These are phyloP conservation scores for Mycena filopes DNA, from an alignment of 768 basidiomycete species.

Conservation along the genomic window DNA sequence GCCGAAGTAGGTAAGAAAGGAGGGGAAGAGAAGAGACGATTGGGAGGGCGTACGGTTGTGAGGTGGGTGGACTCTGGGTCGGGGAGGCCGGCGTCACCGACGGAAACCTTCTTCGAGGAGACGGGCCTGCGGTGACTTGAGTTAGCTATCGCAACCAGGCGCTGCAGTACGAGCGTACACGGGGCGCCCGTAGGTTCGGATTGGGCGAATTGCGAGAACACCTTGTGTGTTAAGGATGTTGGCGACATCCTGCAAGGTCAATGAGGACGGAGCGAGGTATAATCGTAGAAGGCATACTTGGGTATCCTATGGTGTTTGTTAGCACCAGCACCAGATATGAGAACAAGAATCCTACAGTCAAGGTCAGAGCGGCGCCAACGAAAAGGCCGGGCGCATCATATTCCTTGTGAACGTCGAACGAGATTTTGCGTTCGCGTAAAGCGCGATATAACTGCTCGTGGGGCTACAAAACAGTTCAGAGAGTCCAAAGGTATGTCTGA, in stretches of 20 bases:
- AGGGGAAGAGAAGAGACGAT: neutral
- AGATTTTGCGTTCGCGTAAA: conserved; percentile 55
- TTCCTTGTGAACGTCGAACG: conserved; percentile 59
- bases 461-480: conserved; percentile 44
- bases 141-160: conserved; percentile 11
- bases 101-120: conserved; percentile 44
- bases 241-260: conserved; percentile 54
- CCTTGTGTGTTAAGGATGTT: conserved; percentile 58
- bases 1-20: neutral
- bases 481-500: neutral
- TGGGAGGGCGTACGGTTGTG: conserved; percentile 56
- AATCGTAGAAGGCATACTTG: conserved; percentile 36
- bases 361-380: conserved; percentile 64
- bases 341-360: conserved; percentile 47
- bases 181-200: conserved; percentile 54
- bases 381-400: conserved; percentile 66
- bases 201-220: conserved; percentile 67
- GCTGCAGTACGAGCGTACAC: conserved; percentile 44
- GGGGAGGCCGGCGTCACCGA: conserved; percentile 53
- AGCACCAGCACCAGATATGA: neutral
- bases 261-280: neutral
- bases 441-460: conserved; percentile 61
- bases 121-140: conserved; percentile 54
- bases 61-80: conserved; percentile 55
- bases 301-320: conserved; percentile 33